Evolutionary conservation across 116 monocot genomes (phyloP).

Genomic region (Posidonia oceanica): DNA sequence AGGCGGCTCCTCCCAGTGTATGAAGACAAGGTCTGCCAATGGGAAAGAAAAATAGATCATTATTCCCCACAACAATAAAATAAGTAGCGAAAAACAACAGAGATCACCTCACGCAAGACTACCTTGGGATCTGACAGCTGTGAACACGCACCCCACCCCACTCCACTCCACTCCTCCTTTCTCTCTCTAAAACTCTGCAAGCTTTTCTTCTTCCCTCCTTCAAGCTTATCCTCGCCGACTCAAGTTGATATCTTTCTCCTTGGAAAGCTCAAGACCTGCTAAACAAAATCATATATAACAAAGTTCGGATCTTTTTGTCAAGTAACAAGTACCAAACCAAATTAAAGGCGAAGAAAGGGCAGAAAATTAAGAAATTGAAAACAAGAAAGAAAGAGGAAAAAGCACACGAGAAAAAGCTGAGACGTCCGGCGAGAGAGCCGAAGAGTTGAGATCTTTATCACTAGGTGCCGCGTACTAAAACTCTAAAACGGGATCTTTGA

Average conservation of each 20-base stretch:
- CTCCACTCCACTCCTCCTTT: neutral
- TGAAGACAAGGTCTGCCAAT: neutral
- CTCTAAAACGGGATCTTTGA: no score
- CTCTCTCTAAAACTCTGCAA: neutral
- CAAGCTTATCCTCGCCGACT: neutral
- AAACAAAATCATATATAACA: neutral
- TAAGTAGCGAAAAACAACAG: neutral
- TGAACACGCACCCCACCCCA: neutral
- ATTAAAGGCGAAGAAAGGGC: no score
- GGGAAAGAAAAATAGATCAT: neutral
- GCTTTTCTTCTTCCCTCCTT: neutral
- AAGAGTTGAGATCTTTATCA: no score
- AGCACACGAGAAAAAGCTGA: no score
- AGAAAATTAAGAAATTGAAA: no score
- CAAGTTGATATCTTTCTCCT: neutral
- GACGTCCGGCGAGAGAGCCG: no score
- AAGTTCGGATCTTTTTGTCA: neutral
- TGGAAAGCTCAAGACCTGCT: neutral
- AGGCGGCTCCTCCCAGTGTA: no score
- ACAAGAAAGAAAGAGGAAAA: no score
- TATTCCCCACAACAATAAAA: neutral
- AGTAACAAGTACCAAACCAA: no score
- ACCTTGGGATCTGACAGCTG: constrained; percentile 1
- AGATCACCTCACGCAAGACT: neutral
- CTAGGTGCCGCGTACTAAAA: no score